These are phyloP conservation scores for Epichloe elymi DNA, from an alignment of 2,329 filamentous ascomycete genomes.

Conservation along the genomic window DNA sequence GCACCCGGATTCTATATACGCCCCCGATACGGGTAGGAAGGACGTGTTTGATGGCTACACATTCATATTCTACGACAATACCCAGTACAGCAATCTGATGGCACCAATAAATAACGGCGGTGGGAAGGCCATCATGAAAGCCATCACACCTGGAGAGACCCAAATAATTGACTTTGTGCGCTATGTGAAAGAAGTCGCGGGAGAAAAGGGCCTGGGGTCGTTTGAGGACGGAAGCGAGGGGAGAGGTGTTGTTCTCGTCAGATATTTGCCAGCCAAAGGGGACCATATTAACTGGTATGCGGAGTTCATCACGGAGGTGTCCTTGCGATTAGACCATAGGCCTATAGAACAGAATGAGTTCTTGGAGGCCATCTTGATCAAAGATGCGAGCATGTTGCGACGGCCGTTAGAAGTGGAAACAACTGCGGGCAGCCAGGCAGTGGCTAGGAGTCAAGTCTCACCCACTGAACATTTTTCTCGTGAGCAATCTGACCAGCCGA, in stretches of 20 bases:
- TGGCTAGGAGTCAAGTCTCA: constrained; percentile 2
- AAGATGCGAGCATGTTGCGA: constrained; percentile 60
- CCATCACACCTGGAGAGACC: constrained; percentile 49
- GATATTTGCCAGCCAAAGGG: constrained; percentile 48
- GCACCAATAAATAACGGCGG: constrained; percentile 64
- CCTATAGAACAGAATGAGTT: constrained; percentile 86
- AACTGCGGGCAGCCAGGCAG: constrained; percentile 10
- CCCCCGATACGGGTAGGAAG: constrained; percentile 50
- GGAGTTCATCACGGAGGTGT: constrained; percentile 55
- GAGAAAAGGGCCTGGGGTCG: constrained; percentile 55
- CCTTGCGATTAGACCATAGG: constrained; percentile 62
- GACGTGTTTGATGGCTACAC: constrained; percentile 77
- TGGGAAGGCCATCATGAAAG: constrained; percentile 64
- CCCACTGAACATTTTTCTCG: constrained; percentile 1
- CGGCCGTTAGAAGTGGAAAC: constrained; percentile 46
- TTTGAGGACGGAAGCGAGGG: constrained; percentile 51
- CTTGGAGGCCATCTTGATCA: constrained; percentile 74
- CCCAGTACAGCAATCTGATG: constrained; percentile 63
- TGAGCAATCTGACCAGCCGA: constrained; percentile 5
- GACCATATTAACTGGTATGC: constrained; percentile 51
- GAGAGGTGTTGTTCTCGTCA: constrained; percentile 66
- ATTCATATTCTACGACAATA: constrained; percentile 70
- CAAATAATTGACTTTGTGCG: constrained; percentile 62
- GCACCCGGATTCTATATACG: constrained; percentile 54
- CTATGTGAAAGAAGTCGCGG: constrained; percentile 62